Evolutionary conservation across 495 filamentous ascomycete species (phyloP), one percentile per base, ranked within the genome.

Genomic region (Aspergillus bertholletiae): DNA sequence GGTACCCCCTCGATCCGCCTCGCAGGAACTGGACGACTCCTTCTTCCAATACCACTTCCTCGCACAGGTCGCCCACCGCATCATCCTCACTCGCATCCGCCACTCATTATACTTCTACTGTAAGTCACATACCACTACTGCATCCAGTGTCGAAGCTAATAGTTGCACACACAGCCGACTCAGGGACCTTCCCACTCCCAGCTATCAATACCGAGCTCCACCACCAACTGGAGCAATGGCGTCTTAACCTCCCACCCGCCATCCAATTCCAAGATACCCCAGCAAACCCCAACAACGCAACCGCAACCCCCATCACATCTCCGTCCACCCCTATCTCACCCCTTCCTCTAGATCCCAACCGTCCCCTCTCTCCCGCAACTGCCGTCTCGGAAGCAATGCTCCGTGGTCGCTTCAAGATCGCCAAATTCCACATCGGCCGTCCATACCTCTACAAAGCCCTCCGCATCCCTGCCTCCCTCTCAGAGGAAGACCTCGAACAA

Each of bases 31-130:
- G 32, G 74, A 78, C 52, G 73, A 76, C 57, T 74, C 74, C 15
- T 74, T 70, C 53, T 78, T 76, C 56, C 74, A 78, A 60, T 78
- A 76, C 39, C 74, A 78, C 57, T 78, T 78, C 58, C 71, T 78
- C 15, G 74, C 74, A 41, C 74, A 78, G 53, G 74, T 78, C 48
- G 74, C 74, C 17, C 74, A 78, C 49, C 72, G 74, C 24, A 78
- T 78, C 32, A 78, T 78, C 48, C 68, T 78, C 22, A 78, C 72
- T 3, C 71, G 74, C 7, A 75, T 78, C 58, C 69, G 74, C 9
- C 72, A 78, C 40, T 76, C 72, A n/a, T 59, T 76, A 18, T 78
- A 76, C 55, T 75, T 76, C 55, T 74, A 76, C 55, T 76, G 74
- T 77, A 62, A 55, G 73, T 52, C 22, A 13, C 8, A 7, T 12